phyloP scores from a whole-genome alignment of 768 basidiomycete species.

The Trametes cubensis region DNA sequence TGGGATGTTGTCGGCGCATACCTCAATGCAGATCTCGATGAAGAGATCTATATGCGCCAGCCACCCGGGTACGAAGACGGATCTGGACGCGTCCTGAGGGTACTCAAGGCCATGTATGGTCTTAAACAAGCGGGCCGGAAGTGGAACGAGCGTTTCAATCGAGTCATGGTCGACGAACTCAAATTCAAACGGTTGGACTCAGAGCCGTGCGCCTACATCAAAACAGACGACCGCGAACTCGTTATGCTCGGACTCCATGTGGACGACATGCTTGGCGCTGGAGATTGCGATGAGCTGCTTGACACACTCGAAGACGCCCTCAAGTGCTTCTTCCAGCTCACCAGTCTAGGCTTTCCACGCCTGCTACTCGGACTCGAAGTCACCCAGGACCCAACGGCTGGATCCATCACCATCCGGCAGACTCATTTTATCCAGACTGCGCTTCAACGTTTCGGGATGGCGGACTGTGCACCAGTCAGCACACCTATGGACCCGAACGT shows the following conservation, averaged over 20 bases:
- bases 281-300: too few species aligned
- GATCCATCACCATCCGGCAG: too few species aligned
- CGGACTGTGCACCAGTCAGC: too few species aligned
- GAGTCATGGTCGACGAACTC: conserved; percentile 3
- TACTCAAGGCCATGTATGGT: conserved; percentile 15
- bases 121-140: conserved; percentile 19
- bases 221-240: neutral
- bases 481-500: too few species aligned
- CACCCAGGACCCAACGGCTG: too few species aligned
- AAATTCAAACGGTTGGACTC: neutral
- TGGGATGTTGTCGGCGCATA: conserved; percentile 6
- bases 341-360: too few species aligned
- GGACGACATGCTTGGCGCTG: conserved; percentile 21
- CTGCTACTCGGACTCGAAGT: too few species aligned
- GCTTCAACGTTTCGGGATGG: too few species aligned
- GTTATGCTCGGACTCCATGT: conserved; percentile 4
- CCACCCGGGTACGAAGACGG: conserved; percentile 11
- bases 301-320: too few species aligned
- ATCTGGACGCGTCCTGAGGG: neutral
- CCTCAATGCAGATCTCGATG: conserved; percentile 32
- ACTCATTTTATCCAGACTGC: too few species aligned
- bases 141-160: too few species aligned
- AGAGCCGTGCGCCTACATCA: conserved; percentile 6
- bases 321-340: too few species aligned
- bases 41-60: conserved; percentile 34